A percentile compares a stretch with the other conserved stretches of the same genome.
Evolutionary conservation across 768 basidiomycete species (phyloP).

Genomic region (Boletus subparvulus): DNA sequence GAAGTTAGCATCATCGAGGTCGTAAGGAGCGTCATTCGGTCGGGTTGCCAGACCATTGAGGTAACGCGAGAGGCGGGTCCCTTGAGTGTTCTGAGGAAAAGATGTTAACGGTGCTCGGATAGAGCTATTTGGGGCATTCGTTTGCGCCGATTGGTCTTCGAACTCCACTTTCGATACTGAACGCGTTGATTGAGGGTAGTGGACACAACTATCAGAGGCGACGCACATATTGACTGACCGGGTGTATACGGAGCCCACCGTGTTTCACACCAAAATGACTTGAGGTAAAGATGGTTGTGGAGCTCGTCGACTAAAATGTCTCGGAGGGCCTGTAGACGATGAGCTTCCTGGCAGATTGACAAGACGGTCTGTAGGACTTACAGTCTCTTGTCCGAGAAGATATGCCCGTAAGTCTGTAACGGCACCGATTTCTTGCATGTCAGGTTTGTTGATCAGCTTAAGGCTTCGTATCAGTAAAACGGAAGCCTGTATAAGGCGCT

Average conservation of each 20-base stretch:
- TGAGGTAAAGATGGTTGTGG: constrained; percentile 95
- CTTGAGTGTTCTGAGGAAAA: constrained; percentile 41
- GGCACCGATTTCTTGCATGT: constrained; percentile 96
- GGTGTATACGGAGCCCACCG: constrained; percentile 86
- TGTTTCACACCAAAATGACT: constrained; percentile 93
- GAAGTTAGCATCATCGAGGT: constrained; percentile 48
- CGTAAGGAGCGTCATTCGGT: constrained; percentile 77
- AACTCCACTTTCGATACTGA: constrained; percentile 70
- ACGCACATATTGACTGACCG: constrained; percentile 74
- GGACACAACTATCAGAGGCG: neutral
- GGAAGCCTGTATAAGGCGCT: constrained; percentile 86
- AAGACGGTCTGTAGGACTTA: constrained; percentile 37
- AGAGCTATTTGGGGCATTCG: constrained; percentile 21
- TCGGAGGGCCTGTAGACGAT: constrained; percentile 64
- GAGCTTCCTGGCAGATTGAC: neutral
- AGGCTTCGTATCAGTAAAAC: constrained; percentile 82
- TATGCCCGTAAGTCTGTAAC: constrained; percentile 85
- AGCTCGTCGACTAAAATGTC: constrained; percentile 95
- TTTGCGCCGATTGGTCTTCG: constrained; percentile 44
- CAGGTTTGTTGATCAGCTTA: constrained; percentile 87
- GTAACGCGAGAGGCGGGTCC: constrained; percentile 58
- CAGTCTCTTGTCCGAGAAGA: constrained; percentile 82
- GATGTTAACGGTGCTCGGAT: constrained; percentile 33
- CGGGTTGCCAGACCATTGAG: constrained; percentile 64
- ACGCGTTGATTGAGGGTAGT: constrained; percentile 7